Base-by-base conservation (phyloP, 495 filamentous ascomycete genomes). In the Lasiosphaeriaceae sp. region DNA sequence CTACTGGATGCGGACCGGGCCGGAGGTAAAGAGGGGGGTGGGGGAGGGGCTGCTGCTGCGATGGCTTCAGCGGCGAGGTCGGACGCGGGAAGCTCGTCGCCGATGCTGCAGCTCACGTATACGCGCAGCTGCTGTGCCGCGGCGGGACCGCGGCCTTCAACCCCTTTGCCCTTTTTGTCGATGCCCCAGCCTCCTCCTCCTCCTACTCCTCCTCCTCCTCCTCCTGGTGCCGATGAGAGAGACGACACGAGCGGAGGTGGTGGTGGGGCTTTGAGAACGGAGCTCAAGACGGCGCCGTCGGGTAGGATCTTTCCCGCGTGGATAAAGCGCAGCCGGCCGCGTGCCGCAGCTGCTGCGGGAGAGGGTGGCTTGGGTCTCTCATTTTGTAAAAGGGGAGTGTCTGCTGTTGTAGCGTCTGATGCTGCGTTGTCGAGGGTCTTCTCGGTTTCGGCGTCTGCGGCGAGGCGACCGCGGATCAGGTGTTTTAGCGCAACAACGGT, bases 41-140 rank as follows among this genome's bases (percentile, higher is more conserved):
- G 59, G 0, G 68, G 59, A 0, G 60, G 55, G 7, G 66, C 75
- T 31, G 76, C 69, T 1, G 85, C 79, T 0, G 73, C 66, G 3
- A 69, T 59, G 8, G 82, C 83, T 77, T 96, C 93, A n/a, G 75
- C 77, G 2, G 72, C 77, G 19, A 97, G 82, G 26, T 94, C 90
- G 0, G 71, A 55, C 2, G 82, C 66, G 0, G 87, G 83, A 21
- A 96, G 82, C 47, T 80, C 79, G 63, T 90, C 88, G 55, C 84
- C 84, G 55, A 97, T 89, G 41, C 87, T 90, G 80, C 93, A 97
- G 78, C 96, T 92, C 50, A 96, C 85, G 73, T 94, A 95, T 62
- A 92, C 76, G 21, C 84, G 77, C 39, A 61, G 65, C 55, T 60
- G 63, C 7, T 51, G 57, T 34, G 62, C 61, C 55, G n/a, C n/a